Conservation (phyloP, 169 alveolate genomes). For the Hammondia hammondi region DNA sequence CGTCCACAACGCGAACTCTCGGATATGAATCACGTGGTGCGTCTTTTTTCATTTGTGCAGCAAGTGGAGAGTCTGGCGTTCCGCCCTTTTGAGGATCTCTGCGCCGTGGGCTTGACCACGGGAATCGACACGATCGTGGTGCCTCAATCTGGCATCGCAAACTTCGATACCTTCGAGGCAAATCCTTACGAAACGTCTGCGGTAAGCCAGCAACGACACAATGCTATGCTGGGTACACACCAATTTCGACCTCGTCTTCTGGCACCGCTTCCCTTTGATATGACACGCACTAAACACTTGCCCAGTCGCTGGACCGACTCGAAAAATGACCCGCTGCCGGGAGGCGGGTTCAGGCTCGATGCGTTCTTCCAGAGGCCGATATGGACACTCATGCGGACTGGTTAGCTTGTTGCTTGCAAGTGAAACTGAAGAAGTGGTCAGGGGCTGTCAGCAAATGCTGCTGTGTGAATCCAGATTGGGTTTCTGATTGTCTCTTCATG, state of each 20-base stretch:
- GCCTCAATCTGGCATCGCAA: conserved; percentile 94
- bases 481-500: not conserved
- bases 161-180: conserved; percentile 88
- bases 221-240: too few species aligned
- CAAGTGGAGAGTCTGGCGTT: conserved; percentile 82
- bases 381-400: too few species aligned
- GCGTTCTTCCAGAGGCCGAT: too few species aligned
- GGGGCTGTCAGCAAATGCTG: too few species aligned
- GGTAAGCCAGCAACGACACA: conserved; percentile 15
- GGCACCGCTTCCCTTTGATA: too few species aligned
- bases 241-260: too few species aligned
- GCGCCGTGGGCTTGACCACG: conserved; percentile 82
- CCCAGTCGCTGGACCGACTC: too few species aligned
- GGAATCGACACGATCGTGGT: conserved; percentile 86
- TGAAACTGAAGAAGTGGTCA: too few species aligned
- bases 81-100: conserved; percentile 91
- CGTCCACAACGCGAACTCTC: conserved; percentile 86
- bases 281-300: too few species aligned
- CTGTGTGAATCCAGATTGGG: not conserved
- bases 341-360: too few species aligned
- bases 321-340: too few species aligned
- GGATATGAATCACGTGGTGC: conserved; percentile 50
- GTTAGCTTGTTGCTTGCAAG: too few species aligned
- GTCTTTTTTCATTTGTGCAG: not conserved
- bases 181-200: conserved; percentile 87